A percentile compares a stretch with the other conserved stretches of the same genome.
These are phyloP conservation scores for Dittrichia graveolens DNA, from an alignment of 129 eudicot species.

Conservation along the genomic window DNA sequence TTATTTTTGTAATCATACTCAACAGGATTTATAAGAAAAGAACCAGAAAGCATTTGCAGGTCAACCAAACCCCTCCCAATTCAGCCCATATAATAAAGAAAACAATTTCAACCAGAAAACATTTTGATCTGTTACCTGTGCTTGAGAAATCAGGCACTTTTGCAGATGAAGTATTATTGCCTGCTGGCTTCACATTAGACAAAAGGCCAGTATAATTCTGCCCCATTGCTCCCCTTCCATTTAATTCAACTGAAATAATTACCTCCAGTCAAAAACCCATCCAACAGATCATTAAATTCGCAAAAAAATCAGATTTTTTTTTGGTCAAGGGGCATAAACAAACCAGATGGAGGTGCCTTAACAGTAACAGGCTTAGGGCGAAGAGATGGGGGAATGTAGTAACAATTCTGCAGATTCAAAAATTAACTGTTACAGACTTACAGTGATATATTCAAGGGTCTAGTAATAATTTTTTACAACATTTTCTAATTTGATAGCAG, in stretches of 20 bases:
- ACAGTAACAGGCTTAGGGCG: constrained; percentile 57
- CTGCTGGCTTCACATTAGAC: constrained; percentile 47
- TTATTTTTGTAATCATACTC: background rate
- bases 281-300: background rate
- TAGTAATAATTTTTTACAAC: background rate
- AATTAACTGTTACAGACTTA: background rate
- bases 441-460: background rate
- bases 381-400: constrained; percentile 85
- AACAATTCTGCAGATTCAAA: constrained; percentile 63
- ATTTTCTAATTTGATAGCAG: constrained; percentile 7
- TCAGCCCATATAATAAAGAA: background rate
- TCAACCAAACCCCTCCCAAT: background rate
- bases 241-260: constrained; percentile 47
- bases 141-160: constrained; percentile 42
- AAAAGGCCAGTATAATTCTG: constrained; percentile 59
- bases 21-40: background rate
- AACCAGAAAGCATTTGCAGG: background rate
- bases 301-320: background rate
- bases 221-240: constrained; percentile 42
- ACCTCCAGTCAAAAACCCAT: constrained; percentile 14
- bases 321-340: constrained; percentile 15
- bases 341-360: constrained; percentile 73
- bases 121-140: constrained; percentile 41
- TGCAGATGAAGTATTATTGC: constrained; percentile 30
- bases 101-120: background rate